phyloP scores from a whole-genome alignment of 768 basidiomycete genomes.

The Vishniacozyma victoriae region DNA sequence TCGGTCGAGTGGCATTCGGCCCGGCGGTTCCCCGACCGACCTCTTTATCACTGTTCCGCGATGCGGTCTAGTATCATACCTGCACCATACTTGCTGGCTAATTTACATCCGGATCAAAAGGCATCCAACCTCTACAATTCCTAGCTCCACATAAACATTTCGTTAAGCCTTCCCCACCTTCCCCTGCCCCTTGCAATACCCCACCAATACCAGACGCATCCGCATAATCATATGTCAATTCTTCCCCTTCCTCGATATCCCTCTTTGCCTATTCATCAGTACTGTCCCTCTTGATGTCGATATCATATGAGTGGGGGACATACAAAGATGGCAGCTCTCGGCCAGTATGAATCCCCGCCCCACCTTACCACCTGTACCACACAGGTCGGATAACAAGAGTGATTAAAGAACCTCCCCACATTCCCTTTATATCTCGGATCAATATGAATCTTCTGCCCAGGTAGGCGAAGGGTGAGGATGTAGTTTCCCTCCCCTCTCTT shows the following conservation, averaged over 20 bases:
- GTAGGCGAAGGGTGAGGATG: slow-evolving; percentile 36
- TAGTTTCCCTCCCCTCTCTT: slow-evolving; percentile 35
- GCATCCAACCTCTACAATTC: slow-evolving; percentile 35
- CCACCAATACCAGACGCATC: slow-evolving; percentile 30
- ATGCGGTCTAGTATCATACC: too few relatives aligned
- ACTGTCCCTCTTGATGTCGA: background rate
- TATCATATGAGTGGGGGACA: slow-evolving; percentile 5
- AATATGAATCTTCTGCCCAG: slow-evolving; percentile 26
- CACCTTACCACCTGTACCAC: slow-evolving; percentile 39
- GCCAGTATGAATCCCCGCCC: slow-evolving; percentile 24
- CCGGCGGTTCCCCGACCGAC: too few relatives aligned
- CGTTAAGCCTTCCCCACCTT: background rate
- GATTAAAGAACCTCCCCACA: slow-evolving; percentile 44
- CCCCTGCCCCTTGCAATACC: background rate
- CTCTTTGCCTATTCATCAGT: slow-evolving; percentile 27
- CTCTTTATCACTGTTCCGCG: too few relatives aligned
- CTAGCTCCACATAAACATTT: slow-evolving; percentile 16
- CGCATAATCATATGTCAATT: slow-evolving; percentile 46
- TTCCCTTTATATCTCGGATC: slow-evolving; percentile 43
- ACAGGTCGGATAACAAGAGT: slow-evolving; percentile 46
- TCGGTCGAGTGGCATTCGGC: too few relatives aligned
- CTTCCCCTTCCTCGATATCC: slow-evolving; percentile 32
- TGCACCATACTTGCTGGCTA: too few relatives aligned
- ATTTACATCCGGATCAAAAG: too few relatives aligned
- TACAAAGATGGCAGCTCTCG: slow-evolving; percentile 46